These are phyloP conservation scores for Malus fusca DNA, from an alignment of 306 rosid genomes.

Conservation along the genomic window DNA sequence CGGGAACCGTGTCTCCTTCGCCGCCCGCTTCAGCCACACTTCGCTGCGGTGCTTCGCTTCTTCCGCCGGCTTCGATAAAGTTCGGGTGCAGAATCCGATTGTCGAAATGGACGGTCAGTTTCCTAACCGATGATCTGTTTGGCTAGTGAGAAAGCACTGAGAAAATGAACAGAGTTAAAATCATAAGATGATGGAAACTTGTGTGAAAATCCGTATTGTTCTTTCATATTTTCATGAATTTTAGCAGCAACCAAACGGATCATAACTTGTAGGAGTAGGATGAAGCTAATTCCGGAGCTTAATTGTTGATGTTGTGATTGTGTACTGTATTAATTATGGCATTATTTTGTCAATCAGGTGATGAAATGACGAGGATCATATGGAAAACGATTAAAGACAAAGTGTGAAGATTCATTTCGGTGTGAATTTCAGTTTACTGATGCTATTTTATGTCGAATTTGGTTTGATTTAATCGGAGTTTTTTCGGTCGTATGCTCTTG, in stretches of 20 bases:
- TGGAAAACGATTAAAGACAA: conserved; percentile 84
- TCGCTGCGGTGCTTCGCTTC: conserved; percentile 72
- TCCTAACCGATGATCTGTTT: not conserved
- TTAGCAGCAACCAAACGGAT: not conserved
- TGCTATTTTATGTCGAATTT: not conserved
- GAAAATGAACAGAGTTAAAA: not conserved
- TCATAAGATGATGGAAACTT: not conserved
- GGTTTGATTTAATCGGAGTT: not conserved
- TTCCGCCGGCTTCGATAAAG: conserved; percentile 26
- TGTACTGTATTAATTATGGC: not conserved
- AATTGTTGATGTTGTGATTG: not conserved
- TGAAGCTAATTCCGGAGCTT: not conserved
- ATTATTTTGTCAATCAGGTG: conserved; percentile 42
- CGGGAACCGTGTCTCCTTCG: conserved; percentile 36
- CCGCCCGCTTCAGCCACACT: conserved; percentile 20
- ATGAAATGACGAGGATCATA: conserved; percentile 91
- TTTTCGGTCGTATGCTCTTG: conserved; percentile 17
- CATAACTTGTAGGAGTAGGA: not conserved
- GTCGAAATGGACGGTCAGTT: conserved; percentile 94
- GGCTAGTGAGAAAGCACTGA: not conserved
- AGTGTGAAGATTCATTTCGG: conserved; percentile 24
- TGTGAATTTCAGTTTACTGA: not conserved
- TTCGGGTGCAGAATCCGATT: conserved; percentile 67
- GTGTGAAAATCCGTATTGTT: too few relatives aligned
- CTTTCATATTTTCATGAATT: not conserved